These are phyloP conservation scores for Globisporangium lucens DNA, from an alignment of 352 stramenopile species.

Conservation along the genomic window DNA sequence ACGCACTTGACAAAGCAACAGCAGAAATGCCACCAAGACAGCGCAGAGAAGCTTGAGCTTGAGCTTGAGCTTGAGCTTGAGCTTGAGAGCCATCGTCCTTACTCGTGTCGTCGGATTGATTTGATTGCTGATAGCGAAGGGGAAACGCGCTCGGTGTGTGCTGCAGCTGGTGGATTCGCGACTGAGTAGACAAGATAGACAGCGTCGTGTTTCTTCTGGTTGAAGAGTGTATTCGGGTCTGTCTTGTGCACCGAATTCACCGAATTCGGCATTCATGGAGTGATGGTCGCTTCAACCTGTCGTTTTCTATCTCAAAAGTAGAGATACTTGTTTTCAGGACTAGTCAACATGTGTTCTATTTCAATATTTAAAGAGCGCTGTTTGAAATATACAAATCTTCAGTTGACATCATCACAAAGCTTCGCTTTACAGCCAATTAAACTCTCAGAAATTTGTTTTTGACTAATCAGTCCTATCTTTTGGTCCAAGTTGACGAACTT, in stretches of 20 bases:
- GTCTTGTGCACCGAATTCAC: not conserved
- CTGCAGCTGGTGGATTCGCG: not conserved
- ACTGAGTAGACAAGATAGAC: not conserved
- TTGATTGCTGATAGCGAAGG: too few species aligned
- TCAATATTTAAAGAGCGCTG: not conserved
- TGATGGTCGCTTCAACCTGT: not conserved
- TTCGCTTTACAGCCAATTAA: not conserved
- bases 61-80: not conserved
- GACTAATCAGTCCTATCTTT: not conserved
- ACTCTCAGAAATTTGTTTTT: not conserved
- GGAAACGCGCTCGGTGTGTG: too few species aligned
- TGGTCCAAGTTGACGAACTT: too few species aligned
- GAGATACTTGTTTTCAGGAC: too few species aligned
- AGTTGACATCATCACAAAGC: not conserved
- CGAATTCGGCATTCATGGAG: not conserved
- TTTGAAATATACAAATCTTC: not conserved
- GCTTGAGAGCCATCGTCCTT: not conserved
- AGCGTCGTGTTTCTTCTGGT: not conserved
- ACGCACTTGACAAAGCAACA: not conserved
- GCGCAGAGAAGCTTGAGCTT: not conserved
- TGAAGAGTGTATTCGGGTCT: not conserved
- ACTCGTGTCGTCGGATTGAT: not conserved
- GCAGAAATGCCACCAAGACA: not conserved
- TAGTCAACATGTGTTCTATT: too few species aligned
- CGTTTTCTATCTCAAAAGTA: not conserved